These are phyloP conservation scores for Candida berthetii DNA, from an alignment of 805 yeast species.

Conservation along the genomic window DNA sequence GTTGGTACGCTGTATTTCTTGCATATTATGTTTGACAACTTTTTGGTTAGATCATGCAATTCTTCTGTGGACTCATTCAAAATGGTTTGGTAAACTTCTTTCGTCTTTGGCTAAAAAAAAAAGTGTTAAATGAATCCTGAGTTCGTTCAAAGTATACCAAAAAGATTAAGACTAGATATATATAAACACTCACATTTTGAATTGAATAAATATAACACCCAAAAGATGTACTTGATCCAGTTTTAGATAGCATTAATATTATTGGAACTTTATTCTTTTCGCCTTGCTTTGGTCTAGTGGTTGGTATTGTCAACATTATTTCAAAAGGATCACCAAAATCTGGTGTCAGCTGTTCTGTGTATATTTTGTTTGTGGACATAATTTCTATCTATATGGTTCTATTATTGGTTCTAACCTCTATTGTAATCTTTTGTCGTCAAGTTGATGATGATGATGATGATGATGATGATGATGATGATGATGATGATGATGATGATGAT, in stretches of 20 bases:
- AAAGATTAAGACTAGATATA: not conserved
- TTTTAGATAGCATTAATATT: constrained; percentile 26
- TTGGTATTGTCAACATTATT: constrained; percentile 6
- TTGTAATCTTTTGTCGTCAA: too few relatives aligned
- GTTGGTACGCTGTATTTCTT: constrained; percentile 35
- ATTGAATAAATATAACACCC: constrained; percentile 41
- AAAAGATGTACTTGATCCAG: constrained; percentile 23
- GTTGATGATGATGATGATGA: too few relatives aligned
- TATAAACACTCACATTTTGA: constrained; percentile 20
- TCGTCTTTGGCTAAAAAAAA: constrained; percentile 3
- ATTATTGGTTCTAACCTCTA: too few relatives aligned
- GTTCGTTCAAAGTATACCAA: too few relatives aligned
- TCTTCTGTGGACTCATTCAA: constrained; percentile 34
- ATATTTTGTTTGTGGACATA: not conserved
- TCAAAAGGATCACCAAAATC: constrained; percentile 6
- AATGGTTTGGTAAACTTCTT: constrained; percentile 33
- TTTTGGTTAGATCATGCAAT: constrained; percentile 35
- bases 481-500: too few relatives aligned
- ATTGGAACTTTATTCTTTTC: constrained; percentile 24
- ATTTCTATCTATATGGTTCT: too few relatives aligned
- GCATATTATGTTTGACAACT: constrained; percentile 34
- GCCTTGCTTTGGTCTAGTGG: not conserved
- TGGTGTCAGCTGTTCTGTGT: not conserved
- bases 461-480: too few relatives aligned
- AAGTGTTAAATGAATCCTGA: too few relatives aligned